These are phyloP conservation scores for Entomophthora muscae DNA, from an alignment of 371 early-diverging fungal species.

Conservation along the genomic window DNA sequence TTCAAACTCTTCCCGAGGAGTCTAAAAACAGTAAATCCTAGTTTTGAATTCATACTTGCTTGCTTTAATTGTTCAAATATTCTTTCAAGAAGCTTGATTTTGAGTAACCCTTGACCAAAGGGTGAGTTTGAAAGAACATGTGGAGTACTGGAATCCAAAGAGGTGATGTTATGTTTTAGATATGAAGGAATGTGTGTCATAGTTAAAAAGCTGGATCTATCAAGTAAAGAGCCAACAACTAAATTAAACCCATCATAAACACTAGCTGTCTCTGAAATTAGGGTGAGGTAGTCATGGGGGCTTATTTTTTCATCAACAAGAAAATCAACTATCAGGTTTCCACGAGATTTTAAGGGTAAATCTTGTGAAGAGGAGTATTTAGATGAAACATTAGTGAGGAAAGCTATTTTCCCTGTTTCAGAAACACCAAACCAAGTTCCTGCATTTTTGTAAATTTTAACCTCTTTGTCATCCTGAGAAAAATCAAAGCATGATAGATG, in stretches of 20 bases:
- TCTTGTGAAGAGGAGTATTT: neutral
- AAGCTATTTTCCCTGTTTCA: neutral
- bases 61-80: neutral
- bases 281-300: neutral
- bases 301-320: neutral
- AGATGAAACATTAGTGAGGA: neutral
- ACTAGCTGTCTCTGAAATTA: neutral
- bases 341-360: neutral
- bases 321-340: neutral
- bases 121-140: neutral
- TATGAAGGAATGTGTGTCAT: neutral
- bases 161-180: neutral
- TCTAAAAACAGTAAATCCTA: neutral
- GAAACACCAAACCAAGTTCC: constrained; percentile 3
- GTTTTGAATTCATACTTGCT: neutral
- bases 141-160: neutral
- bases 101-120: neutral
- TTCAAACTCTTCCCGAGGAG: neutral
- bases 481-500: neutral
- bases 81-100: neutral
- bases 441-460: neutral
- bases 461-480: neutral
- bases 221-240: neutral
- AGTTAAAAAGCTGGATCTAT: neutral
- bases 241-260: neutral